phyloP scores from a whole-genome alignment of 2,329 filamentous ascomycete genomes.

The Fusarium sp. region DNA sequence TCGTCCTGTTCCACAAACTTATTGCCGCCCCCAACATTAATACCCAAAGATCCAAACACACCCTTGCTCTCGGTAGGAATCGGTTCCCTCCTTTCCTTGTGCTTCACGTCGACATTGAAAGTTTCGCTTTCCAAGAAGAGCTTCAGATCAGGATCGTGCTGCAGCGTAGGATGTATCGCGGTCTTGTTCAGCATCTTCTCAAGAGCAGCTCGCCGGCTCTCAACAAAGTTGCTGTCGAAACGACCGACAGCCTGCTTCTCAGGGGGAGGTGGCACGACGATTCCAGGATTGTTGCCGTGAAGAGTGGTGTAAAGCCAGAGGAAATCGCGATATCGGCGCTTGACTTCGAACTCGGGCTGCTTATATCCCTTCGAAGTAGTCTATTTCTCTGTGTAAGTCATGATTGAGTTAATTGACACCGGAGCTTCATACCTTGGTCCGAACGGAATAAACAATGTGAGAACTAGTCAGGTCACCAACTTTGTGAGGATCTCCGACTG shows the following conservation, averaged over 20 bases:
- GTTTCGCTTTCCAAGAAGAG: conserved; percentile 96
- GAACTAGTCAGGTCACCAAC: conserved; percentile 96
- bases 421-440: conserved; percentile 77
- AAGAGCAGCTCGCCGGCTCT: conserved; percentile 87
- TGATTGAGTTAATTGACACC: neutral
- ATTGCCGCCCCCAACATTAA: conserved; percentile 79
- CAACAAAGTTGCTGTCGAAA: conserved; percentile 97
- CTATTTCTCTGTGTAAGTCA: conserved; percentile 57
- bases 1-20: conserved; percentile 99
- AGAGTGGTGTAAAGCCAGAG: conserved; percentile 97
- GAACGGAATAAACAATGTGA: conserved; percentile 96
- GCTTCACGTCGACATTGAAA: conserved; percentile 97
- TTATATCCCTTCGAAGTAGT: conserved; percentile 97
- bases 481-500: conserved; percentile 96
- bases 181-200: conserved; percentile 99
- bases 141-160: conserved; percentile 94
- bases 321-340: conserved; percentile 94
- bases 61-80: conserved; percentile 91
- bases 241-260: conserved; percentile 98
- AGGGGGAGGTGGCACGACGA: conserved; percentile 94
- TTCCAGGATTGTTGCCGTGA: conserved; percentile 93
- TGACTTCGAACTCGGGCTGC: conserved; percentile 92
- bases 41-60: conserved; percentile 86
- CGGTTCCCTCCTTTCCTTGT: conserved; percentile 93
- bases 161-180: conserved; percentile 86